These are phyloP conservation scores for Cicer bijugum DNA, from an alignment of 306 rosid species.

Conservation along the genomic window DNA sequence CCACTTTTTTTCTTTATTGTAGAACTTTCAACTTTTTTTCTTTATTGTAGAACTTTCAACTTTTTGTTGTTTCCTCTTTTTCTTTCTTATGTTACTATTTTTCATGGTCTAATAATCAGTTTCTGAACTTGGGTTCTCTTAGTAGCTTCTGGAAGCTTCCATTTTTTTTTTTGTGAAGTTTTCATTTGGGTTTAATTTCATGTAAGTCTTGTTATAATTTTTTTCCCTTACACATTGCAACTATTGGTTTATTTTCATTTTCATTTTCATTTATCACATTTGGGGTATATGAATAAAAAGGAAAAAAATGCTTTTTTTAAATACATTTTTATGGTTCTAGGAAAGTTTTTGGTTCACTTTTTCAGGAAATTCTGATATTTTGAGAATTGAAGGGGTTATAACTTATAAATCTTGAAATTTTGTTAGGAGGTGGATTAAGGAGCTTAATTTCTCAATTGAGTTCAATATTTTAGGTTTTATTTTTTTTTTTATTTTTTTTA, in stretches of 20 bases:
- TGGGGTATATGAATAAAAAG: background rate
- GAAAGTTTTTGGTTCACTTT: slow-evolving; percentile 14
- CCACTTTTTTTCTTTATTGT: too few relatives aligned
- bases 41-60: background rate
- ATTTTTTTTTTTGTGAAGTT: slow-evolving; percentile 27
- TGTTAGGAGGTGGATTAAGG: slow-evolving; percentile 14
- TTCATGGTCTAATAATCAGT: slow-evolving; percentile 27
- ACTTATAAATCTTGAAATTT: slow-evolving; percentile 43
- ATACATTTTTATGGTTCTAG: background rate
- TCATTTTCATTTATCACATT: background rate
- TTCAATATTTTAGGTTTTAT: slow-evolving; percentile 47
- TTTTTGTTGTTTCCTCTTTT: background rate
- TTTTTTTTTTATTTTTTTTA: background rate
- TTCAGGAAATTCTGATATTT: slow-evolving; percentile 29
- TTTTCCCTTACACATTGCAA: background rate
- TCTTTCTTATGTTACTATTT: background rate
- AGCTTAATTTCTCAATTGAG: slow-evolving; percentile 38
- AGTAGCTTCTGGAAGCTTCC: slow-evolving; percentile 25
- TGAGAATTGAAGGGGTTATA: slow-evolving; percentile 33
- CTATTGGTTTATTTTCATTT: slow-evolving; percentile 16
- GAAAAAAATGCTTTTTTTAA: background rate
- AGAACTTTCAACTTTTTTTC: too few relatives aligned
- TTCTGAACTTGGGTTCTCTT: slow-evolving; percentile 42
- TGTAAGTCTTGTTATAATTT: background rate
- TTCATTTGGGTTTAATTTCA: slow-evolving; percentile 37